Base-by-base conservation (phyloP, 495 filamentous ascomycete genomes). In the Immersiella caudata region DNA sequence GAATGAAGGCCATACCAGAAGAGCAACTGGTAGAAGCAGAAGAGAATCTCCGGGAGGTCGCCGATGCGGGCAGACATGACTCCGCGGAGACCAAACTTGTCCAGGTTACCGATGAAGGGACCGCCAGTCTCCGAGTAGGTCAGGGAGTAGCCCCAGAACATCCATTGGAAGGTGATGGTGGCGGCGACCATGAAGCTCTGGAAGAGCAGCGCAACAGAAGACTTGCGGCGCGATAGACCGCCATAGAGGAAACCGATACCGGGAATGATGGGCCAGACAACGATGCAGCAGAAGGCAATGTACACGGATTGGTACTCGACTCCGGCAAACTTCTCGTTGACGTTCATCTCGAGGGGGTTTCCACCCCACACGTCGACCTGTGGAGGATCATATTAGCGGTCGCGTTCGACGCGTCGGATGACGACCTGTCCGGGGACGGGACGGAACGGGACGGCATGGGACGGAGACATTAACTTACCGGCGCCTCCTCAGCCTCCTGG, bases 231-330 rank as follows among this genome's bases (percentile, higher is more conserved):
- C 18, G 94, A 92, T 25, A 98, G 88, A 75, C 94, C 94, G 29
- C 91, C 95, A 83, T 98, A 98, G 84, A 97, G 94, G 83, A 97
- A 93, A 22, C 93, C 93, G 79, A 96, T 91, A 67, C 93, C 93
- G 14, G 93, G 93, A 73, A 96, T 76, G 66, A 76, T 76, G 54
- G 70, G 74, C 67, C 73, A 74, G 40, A 65, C 63, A 33, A 65
- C 29, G 50, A 36, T 33, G 21, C 18, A 25, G 52, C 63, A 65
- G 11, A 65, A 57, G 33, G 63, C 63, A 29, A 65, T 57, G 21
- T 65, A 65, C 20, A 65, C 63, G 51, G 51, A 11, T 7, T 65
- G 63, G 52, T 35, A 65, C 63, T 65, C 63, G 52, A 65, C 6
- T 7, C 63, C 63, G 29, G 25, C 63, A 46, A 65, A 65, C 20